Evolutionary conservation across 768 basidiomycete species (phyloP), one percentile per base, ranked within the genome.

Genomic region (Leccinum incarnatum): DNA sequence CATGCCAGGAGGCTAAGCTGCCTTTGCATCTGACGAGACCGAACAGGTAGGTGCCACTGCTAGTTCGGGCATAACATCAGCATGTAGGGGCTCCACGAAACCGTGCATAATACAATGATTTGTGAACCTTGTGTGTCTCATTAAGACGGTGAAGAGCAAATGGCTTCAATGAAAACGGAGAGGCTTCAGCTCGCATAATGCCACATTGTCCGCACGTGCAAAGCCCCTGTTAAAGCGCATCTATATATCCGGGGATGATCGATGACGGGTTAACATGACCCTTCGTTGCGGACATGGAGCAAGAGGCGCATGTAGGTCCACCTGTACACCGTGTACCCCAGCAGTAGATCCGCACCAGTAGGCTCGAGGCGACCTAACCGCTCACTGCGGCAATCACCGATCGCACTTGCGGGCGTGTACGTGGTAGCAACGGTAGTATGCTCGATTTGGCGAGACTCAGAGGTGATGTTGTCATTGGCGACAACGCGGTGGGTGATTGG

Each of bases 331-430:
- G 23, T 47, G 46, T 47, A 47, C 46, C n/a, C 46, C 23, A 15
- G 47, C 36, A 46, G 30, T 27, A 54, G 52, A 56, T 60, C 56
- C 42, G 19, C n/a, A 45, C 10, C 46, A 23, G 5, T 37, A 29
- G 27, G 27, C 15, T 23, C 12, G 48, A 17, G 23, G 32, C 25
- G 49, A 53, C 52, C 48, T 25, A 25, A 42, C 29, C 40, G 29
- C 29, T 40, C 36, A 48, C 29, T 17, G 5, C 57, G 62, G 67
- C 34, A 57, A 69, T 59, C 65, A 53, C 62, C 60, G 60, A 17
- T 32, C 36, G 25, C 42, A 49, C 34, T 36, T 40, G 40, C n/a
- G 21, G 36, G 50, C 27, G 40, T 51, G 56, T 27, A n/a, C 14
- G 62, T 37, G 42, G 49, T 48, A 42, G n/a, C 47, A 49, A 59